These are phyloP conservation scores for Diaporthe sp. DNA, from an alignment of 2,329 filamentous ascomycete species.

Conservation along the genomic window DNA sequence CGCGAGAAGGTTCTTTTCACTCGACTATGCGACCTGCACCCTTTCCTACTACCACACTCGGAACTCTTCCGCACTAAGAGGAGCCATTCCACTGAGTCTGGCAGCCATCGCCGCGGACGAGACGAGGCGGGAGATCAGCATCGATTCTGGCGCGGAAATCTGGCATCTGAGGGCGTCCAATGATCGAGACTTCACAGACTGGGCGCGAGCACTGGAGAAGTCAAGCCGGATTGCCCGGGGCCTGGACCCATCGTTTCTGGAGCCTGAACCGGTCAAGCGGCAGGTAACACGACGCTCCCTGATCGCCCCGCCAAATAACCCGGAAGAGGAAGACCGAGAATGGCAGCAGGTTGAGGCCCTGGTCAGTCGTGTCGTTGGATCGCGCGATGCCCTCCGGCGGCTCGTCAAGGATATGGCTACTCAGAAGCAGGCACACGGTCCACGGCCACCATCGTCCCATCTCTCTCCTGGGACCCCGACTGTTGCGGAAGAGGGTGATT, in stretches of 20 bases:
- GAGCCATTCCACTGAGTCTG: slow-evolving; percentile 90
- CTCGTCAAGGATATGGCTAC: slow-evolving; percentile 86
- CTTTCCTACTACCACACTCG: slow-evolving; percentile 97
- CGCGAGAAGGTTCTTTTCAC: slow-evolving; percentile 92
- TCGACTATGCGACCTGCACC: slow-evolving; percentile 94
- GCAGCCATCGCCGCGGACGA: slow-evolving; percentile 93
- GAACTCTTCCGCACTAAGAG: slow-evolving; percentile 90
- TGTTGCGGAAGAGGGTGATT: slow-evolving; percentile 61
- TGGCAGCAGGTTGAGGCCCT: slow-evolving; percentile 89
- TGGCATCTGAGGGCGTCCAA: slow-evolving; percentile 93
- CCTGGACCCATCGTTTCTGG: slow-evolving; percentile 51
- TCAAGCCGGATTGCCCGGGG: slow-evolving; percentile 76
- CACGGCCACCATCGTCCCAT: slow-evolving; percentile 49
- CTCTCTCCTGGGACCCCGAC: slow-evolving; percentile 54
- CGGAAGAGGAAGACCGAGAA: slow-evolving; percentile 76
- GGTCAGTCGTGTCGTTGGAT: slow-evolving; percentile 86
- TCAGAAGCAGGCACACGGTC: slow-evolving; percentile 58
- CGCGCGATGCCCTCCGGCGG: slow-evolving; percentile 86
- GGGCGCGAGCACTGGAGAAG: slow-evolving; percentile 86
- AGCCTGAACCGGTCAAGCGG: slow-evolving; percentile 37
- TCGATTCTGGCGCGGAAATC: slow-evolving; percentile 95
- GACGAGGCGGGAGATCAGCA: slow-evolving; percentile 88
- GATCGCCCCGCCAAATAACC: slow-evolving; percentile 46
- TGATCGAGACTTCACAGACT: slow-evolving; percentile 85
- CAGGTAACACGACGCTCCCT: slow-evolving; percentile 38